Percentiles rank a stretch among this genome's conserved stretches.
These are phyloP conservation scores for Cladobotryum protrusum DNA, from an alignment of 2,329 filamentous ascomycete species.

Conservation along the genomic window DNA sequence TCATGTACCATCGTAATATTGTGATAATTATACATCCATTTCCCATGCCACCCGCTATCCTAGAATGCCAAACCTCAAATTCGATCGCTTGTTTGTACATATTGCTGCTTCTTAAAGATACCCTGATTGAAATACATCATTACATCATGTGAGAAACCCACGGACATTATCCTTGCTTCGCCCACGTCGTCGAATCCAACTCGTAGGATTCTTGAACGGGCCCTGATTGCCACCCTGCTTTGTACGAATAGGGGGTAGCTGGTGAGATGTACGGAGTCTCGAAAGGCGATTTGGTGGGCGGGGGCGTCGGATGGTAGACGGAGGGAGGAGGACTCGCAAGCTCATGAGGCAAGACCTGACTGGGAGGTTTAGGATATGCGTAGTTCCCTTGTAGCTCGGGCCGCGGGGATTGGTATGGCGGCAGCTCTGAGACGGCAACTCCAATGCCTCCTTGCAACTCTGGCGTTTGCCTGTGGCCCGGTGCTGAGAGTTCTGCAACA, in stretches of 20 bases:
- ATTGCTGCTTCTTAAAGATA: too few species aligned
- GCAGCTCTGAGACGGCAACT: slow-evolving; percentile 17
- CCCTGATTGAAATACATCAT: too few species aligned
- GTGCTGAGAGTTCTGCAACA: slow-evolving; percentile 12
- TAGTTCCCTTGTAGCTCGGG: slow-evolving; percentile 23
- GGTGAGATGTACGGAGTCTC: slow-evolving; percentile 3
- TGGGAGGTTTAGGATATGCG: slow-evolving; percentile 13
- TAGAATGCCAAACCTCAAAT: too few species aligned
- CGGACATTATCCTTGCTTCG: neutral
- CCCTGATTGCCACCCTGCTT: slow-evolving; percentile 29
- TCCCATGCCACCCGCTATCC: too few species aligned
- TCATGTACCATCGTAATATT: too few species aligned
- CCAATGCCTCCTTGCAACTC: slow-evolving; percentile 18
- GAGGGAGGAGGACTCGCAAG: slow-evolving; percentile 16
- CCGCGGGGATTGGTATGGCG: slow-evolving; percentile 18
- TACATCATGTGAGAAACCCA: too few species aligned
- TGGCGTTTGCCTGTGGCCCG: slow-evolving; percentile 19
- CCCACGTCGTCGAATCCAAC: slow-evolving; percentile 17
- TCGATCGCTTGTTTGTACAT: too few species aligned
- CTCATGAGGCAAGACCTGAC: slow-evolving; percentile 18
- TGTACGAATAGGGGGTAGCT: slow-evolving; percentile 9
- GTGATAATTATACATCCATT: too few species aligned
- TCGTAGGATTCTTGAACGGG: slow-evolving; percentile 29
- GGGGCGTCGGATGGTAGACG: slow-evolving; percentile 14
- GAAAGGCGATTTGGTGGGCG: slow-evolving; percentile 11